Evolutionary conservation across 768 basidiomycete genomes (phyloP).

Genomic region (Trametopsis cervina): DNA sequence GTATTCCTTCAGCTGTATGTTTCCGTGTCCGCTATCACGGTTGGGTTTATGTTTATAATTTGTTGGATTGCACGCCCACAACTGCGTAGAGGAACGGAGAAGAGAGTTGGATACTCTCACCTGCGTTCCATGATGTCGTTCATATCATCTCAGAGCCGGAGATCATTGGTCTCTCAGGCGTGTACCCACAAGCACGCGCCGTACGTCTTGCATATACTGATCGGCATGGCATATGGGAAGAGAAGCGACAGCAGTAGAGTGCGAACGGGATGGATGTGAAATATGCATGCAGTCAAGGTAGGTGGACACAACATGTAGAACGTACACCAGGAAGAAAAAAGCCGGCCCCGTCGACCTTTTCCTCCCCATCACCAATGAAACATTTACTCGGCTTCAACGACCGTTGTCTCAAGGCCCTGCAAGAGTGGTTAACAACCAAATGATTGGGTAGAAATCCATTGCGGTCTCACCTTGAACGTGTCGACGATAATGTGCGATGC

Average conservation of each 20-base stretch:
- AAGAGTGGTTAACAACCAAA: constrained; percentile 11
- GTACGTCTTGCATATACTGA: constrained; percentile 1
- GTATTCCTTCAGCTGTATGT: no score
- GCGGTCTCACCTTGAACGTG: constrained; percentile 71
- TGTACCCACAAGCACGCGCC: no score
- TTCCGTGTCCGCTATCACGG: no score
- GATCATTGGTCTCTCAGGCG: no score
- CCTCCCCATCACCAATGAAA: constrained; percentile 12
- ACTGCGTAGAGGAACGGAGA: no score
- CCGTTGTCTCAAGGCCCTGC: constrained; percentile 79
- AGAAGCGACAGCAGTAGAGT: background rate
- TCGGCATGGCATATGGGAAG: constrained; percentile 20
- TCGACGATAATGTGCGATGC: constrained; percentile 73
- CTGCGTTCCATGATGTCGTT: no score
- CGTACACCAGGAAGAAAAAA: constrained; percentile 5
- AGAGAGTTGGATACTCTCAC: no score
- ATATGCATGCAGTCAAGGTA: background rate
- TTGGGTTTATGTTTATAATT: no score
- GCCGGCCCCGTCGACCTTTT: constrained; percentile 13
- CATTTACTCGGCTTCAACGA: constrained; percentile 73
- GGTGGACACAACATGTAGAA: constrained; percentile 15
- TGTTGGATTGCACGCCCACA: no score
- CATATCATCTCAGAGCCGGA: no score
- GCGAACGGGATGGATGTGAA: background rate
- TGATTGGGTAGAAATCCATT: background rate